Conservation (phyloP, 371 early-diverging fungal species). For the Mucor circinelloides region DNA sequence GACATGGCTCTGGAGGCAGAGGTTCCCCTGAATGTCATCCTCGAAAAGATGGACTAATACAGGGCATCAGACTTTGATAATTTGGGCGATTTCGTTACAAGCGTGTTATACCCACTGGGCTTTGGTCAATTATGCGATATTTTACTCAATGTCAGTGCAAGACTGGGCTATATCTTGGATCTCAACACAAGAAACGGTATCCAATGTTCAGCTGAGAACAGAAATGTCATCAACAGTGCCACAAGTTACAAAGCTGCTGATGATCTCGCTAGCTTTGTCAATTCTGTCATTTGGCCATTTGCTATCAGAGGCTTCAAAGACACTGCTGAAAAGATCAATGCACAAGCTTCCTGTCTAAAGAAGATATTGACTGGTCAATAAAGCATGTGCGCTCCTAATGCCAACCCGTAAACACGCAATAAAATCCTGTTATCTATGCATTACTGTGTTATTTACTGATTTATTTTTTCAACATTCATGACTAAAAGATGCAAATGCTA, state of each 20-base stretch:
- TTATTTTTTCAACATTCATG: not conserved
- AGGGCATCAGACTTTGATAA: not conserved
- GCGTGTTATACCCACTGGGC: not conserved
- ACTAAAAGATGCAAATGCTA: not conserved
- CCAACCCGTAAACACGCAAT: not conserved
- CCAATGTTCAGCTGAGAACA: not conserved
- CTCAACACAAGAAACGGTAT: not conserved
- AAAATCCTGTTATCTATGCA: not conserved
- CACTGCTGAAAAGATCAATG: not conserved
- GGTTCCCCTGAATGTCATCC: not conserved
- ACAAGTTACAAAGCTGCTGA: not conserved
- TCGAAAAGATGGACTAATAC: not conserved
- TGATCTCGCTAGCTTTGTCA: not conserved
- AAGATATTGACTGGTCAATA: not conserved
- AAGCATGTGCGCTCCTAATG: not conserved
- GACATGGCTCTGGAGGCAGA: not conserved
- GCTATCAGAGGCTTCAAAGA: not conserved
- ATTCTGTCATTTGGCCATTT: not conserved
- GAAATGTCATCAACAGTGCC: not conserved
- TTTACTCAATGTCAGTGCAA: not conserved
- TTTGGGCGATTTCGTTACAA: not conserved
- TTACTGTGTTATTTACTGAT: not conserved
- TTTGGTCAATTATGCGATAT: not conserved
- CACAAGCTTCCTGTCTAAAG: not conserved
- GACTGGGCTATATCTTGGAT: not conserved